Conservation (phyloP, 176 grass and related monocot species). For the Musa schizocarpa region DNA sequence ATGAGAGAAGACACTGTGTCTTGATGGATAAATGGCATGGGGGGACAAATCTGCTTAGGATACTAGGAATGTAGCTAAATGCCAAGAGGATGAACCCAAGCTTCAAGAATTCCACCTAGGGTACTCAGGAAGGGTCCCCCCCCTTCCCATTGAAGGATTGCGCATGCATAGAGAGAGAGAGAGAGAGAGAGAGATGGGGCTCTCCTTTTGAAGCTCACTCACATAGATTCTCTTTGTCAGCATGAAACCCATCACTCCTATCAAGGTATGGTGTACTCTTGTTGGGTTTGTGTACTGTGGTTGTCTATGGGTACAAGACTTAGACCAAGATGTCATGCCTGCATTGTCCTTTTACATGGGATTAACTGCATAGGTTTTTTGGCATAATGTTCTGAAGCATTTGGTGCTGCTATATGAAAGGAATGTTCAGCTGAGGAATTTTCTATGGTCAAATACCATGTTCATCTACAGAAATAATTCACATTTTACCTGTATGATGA, state of each 20-base stretch:
- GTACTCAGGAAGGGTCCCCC: no score
- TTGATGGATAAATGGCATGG: slow-evolving; percentile 26
- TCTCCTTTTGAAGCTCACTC: slow-evolving; percentile 22
- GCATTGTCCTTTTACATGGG: not conserved
- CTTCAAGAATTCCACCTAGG: not conserved
- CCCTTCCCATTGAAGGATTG: not conserved
- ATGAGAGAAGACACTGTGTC: not conserved
- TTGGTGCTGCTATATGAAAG: not conserved
- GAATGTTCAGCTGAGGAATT: not conserved
- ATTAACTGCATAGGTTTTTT: not conserved
- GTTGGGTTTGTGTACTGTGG: not conserved
- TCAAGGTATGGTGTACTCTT: slow-evolving; percentile 11
- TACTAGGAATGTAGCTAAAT: slow-evolving; percentile 17
- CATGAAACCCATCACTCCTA: slow-evolving; percentile 16
- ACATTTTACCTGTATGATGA: not conserved
- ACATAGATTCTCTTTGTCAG: slow-evolving; percentile 28
- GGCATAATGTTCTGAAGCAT: not conserved
- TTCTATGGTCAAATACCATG: not conserved
- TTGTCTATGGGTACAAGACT: slow-evolving; percentile 10
- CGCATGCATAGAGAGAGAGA: not conserved
- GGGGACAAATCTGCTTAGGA: slow-evolving; percentile 18
- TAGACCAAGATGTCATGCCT: slow-evolving; percentile 8
- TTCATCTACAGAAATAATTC: not conserved
- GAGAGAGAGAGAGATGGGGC: not conserved
- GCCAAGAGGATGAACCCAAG: slow-evolving; percentile 13